Evolutionary conservation across 2,329 filamentous ascomycete genomes (phyloP).

Genomic region (Lizonia empirigonia): DNA sequence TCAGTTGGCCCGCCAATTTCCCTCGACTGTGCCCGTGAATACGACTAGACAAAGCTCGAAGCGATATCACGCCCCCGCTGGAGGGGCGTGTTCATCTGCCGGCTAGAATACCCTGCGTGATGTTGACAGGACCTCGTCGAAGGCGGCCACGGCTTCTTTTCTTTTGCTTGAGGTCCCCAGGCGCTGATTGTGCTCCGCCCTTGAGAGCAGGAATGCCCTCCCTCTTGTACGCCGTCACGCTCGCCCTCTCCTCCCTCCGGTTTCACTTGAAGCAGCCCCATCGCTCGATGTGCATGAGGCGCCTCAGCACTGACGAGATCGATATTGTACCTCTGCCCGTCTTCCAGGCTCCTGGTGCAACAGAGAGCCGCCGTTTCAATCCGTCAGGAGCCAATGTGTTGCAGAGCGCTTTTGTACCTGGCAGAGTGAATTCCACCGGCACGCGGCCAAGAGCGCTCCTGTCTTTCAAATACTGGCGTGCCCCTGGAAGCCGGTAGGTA

Average conservation of each 20-base stretch:
- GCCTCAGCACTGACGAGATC: constrained; percentile 44
- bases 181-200: constrained; percentile 35
- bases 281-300: constrained; percentile 48
- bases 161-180: constrained; percentile 41
- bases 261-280: constrained; percentile 46
- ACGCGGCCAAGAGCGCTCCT: constrained; percentile 42
- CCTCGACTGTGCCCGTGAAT: constrained; percentile 19
- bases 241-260: constrained; percentile 40
- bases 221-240: constrained; percentile 47
- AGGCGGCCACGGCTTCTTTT: constrained; percentile 37
- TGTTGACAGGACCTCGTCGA: constrained; percentile 28
- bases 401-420: constrained; percentile 49
- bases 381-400: constrained; percentile 44
- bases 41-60: constrained; percentile 25
- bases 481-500: constrained; percentile 45
- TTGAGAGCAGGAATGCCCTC: constrained; percentile 36
- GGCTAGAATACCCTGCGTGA: constrained; percentile 27
- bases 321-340: constrained; percentile 36
- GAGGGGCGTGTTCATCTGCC: constrained; percentile 18
- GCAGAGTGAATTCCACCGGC: constrained; percentile 40
- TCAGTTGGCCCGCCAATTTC: constrained; percentile 16
- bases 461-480: constrained; percentile 48
- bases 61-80: constrained; percentile 19
- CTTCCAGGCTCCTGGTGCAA: constrained; percentile 45
- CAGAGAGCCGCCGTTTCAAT: constrained; percentile 46